A percentile compares a stretch with the other conserved stretches of the same genome.
Evolutionary conservation across 768 basidiomycete genomes (phyloP).

Genomic region (Pleurotus tuoliensis): DNA sequence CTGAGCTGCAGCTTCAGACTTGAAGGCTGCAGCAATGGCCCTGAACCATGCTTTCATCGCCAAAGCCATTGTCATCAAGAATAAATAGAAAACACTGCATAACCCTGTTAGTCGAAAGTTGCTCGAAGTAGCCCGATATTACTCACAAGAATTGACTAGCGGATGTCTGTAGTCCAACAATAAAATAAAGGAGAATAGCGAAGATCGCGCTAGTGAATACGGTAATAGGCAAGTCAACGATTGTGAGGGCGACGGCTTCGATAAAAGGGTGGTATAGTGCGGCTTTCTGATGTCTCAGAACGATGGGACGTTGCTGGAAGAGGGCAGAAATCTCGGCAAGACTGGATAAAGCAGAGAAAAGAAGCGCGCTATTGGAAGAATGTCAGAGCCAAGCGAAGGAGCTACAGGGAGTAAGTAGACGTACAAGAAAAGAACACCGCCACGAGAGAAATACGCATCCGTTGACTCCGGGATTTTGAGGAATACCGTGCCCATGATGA

Average conservation of each 20-base stretch:
- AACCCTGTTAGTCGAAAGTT: background rate
- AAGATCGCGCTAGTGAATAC: conserved; percentile 42
- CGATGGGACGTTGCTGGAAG: conserved; percentile 57
- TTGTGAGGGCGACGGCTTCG: conserved; percentile 48
- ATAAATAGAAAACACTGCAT: conserved; percentile 53
- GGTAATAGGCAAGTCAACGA: conserved; percentile 61
- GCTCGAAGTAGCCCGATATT: background rate
- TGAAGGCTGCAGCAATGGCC: conserved; percentile 55
- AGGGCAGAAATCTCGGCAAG: conserved; percentile 48
- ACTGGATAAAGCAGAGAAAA: conserved; percentile 42
- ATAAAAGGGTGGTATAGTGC: conserved; percentile 61
- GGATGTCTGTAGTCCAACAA: conserved; percentile 51
- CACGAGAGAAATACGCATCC: conserved; percentile 61
- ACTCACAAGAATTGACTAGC: conserved; percentile 66
- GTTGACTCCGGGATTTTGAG: conserved; percentile 48
- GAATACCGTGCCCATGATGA: conserved; percentile 61
- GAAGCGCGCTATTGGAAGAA: conserved; percentile 33
- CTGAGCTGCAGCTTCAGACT: conserved; percentile 57
- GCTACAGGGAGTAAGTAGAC: conserved; percentile 13
- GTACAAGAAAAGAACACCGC: conserved; percentile 70
- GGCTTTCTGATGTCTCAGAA: conserved; percentile 51
- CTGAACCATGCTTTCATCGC: conserved; percentile 79
- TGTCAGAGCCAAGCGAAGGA: background rate
- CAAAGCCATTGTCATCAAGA: conserved; percentile 53
- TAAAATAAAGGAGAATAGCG: conserved; percentile 53